Evolutionary conservation across 768 basidiomycete genomes (phyloP).

Genomic region (Tulasnella sp.): DNA sequence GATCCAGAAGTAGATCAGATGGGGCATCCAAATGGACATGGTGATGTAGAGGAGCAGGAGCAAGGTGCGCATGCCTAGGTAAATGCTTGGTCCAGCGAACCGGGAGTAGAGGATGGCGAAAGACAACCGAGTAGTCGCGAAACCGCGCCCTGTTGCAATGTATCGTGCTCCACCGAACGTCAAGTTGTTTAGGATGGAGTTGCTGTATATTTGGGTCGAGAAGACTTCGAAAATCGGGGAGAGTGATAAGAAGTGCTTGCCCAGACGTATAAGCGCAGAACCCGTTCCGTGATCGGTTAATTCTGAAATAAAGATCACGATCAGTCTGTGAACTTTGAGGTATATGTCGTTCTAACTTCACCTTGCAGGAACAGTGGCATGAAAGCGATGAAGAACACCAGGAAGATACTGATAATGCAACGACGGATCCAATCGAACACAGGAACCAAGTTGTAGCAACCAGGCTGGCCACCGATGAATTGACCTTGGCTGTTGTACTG

Average conservation of each 20-base stretch:
- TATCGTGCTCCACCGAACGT: conserved; percentile 98
- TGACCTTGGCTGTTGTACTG: conserved; percentile 71
- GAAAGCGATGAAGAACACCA: conserved; percentile 98
- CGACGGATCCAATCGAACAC: conserved; percentile 95
- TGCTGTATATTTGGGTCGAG: conserved; percentile 96
- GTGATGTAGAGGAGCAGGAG: conserved; percentile 94
- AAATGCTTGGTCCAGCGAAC: conserved; percentile 98
- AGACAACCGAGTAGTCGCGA: conserved; percentile 92
- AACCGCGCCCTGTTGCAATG: conserved; percentile 98
- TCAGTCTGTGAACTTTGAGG: conserved; percentile 35
- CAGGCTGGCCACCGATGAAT: conserved; percentile 74
- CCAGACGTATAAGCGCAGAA: conserved; percentile 86
- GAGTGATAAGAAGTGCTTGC: conserved; percentile 91
- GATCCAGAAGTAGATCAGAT: conserved; percentile 97
- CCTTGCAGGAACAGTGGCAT: conserved; percentile 94
- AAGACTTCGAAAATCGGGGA: conserved; percentile 98
- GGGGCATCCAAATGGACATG: conserved; percentile 86
- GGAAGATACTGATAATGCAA: conserved; percentile 96
- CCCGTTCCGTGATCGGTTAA: conserved; percentile 93
- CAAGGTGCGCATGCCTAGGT: conserved; percentile 91
- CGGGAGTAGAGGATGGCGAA: conserved; percentile 97
- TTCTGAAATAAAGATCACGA: conserved; percentile 56
- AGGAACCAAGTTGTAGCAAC: conserved; percentile 93
- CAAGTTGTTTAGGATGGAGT: conserved; percentile 95
- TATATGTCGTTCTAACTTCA: conserved; percentile 44